Evolutionary conservation across 2,329 filamentous ascomycete species (phyloP), one percentile per base, ranked within the genome.

Genomic region (Beauveria sp.): DNA sequence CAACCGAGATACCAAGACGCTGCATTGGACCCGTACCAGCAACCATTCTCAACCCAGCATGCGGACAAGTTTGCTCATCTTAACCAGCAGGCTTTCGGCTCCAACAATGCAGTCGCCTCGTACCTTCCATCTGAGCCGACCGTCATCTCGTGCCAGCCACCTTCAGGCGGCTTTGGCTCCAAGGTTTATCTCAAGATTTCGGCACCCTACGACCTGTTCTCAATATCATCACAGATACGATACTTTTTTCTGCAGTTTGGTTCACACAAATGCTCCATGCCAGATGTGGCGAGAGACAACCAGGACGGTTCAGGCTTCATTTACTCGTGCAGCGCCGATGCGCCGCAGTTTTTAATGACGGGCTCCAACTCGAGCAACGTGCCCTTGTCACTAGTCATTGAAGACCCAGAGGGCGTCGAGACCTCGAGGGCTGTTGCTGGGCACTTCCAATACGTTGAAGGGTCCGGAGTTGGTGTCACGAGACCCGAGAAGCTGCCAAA

Each of bases 171-270:
- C 40, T 82, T 83, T 69, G 89, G 89, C 60, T 89, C 88, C 22
- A 87, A 87, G 68, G 78, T 96, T 10, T 82, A 83, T 63, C 80
- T 96, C 65, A 88, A 90, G 71, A 83, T 96, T 34, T 86, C 87
- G 58, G 88, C 89, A 49, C 82, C 87, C 64, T 90, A 90, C 76
- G 88, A 96, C 70, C 76, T 96, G 64, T 75, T 81, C 65, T 71
- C 75, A 62, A 83, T 87, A 73, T 82, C 80, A 38, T 81, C 80
- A 63, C 81, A 78, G 48, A 70, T 77, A 60, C 78, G 82, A 2
- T 79, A 80, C 56, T 86, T 90, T 69, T 87, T 77, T 65, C 75
- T 96, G 60, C 83, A 87, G 52, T 96, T 96, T 74, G 91, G 91
- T n/a, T 81, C 83, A n/a, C 85, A 89, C 68, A 87, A 87, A 72